phyloP scores from a whole-genome alignment of 192 early-diverging fungal genomes.

The Linnemannia exigua region DNA sequence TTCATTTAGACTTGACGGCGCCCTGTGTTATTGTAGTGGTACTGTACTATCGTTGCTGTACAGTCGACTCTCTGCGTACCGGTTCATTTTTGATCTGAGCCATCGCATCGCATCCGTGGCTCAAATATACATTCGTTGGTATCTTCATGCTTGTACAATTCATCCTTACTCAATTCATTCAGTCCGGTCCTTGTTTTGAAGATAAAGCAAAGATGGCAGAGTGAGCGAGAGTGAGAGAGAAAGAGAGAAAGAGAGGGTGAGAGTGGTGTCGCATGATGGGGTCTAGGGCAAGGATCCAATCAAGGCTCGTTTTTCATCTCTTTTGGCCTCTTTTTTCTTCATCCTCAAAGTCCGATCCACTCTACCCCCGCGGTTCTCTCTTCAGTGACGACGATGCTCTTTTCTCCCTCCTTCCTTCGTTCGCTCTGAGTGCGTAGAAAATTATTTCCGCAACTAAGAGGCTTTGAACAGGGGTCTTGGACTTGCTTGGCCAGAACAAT shows the following conservation, averaged over 20 bases:
- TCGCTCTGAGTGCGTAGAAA: slow-evolving; percentile 5
- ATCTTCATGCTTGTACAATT: neutral
- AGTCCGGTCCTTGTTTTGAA: neutral
- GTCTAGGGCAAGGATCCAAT: neutral
- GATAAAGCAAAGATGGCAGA: neutral
- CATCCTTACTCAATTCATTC: neutral
- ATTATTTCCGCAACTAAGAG: neutral
- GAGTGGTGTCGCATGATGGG: slow-evolving; percentile 3
- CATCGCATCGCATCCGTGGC: neutral
- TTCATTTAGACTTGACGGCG: neutral
- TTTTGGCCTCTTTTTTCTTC: neutral
- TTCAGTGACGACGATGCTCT: neutral
- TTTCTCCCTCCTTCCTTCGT: neutral
- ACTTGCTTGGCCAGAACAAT: neutral
- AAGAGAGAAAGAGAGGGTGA: neutral
- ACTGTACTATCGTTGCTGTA: neutral
- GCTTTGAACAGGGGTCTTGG: neutral
- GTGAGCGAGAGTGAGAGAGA: neutral
- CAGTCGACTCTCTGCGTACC: neutral
- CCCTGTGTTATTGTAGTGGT: too few species aligned
- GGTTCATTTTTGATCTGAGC: slow-evolving; percentile 7
- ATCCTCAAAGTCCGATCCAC: slow-evolving; percentile 13
- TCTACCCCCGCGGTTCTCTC: neutral
- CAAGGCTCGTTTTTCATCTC: neutral
- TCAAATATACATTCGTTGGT: neutral